phyloP scores from a whole-genome alignment of 306 rosid species.

The Castanea sativa region DNA sequence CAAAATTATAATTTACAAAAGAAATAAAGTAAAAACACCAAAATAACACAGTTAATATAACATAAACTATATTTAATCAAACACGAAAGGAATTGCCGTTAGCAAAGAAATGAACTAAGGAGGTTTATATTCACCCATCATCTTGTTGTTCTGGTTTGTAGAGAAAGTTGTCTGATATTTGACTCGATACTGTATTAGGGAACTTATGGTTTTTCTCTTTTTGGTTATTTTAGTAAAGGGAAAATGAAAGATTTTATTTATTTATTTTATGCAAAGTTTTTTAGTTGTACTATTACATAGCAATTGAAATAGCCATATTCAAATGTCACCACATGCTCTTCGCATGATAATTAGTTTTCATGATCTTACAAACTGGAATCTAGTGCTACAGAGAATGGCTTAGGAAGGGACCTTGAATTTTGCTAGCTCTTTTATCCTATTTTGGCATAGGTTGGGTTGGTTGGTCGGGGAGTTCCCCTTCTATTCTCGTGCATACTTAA shows the following conservation, averaged over 20 bases:
- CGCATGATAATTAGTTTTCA: too few relatives aligned
- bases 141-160: conserved; percentile 81
- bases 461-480: not conserved
- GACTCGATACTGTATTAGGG: not conserved
- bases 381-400: not conserved
- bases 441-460: not conserved
- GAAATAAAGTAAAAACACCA: not conserved
- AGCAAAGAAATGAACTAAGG: conserved; percentile 34
- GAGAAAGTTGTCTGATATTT: conserved; percentile 7
- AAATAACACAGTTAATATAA: not conserved
- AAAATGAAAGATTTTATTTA: not conserved
- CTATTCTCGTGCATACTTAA: not conserved
- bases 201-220: not conserved
- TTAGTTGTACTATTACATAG: not conserved
- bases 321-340: not conserved
- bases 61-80: not conserved
- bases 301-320: not conserved
- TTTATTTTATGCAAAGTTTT: not conserved
- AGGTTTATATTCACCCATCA: conserved; percentile 87
- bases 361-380: not conserved
- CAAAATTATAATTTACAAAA: not conserved
- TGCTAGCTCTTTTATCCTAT: not conserved
- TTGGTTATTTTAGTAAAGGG: not conserved
- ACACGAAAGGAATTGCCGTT: not conserved
- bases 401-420: not conserved